phyloP scores from a whole-genome alignment of 257 asterid species.

The Leonotis leonurus region DNA sequence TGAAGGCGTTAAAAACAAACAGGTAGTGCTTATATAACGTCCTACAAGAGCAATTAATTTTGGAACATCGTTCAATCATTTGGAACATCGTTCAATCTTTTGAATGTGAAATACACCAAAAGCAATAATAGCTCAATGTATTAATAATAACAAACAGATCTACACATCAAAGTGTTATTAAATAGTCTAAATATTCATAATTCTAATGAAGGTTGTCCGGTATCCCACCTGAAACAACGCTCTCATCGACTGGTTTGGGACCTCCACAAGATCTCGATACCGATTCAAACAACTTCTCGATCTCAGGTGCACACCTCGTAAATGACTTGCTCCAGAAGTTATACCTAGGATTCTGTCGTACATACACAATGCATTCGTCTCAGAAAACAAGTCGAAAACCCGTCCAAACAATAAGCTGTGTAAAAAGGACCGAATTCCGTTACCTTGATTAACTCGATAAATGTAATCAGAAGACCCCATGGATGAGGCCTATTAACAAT shows the following conservation, averaged over 20 bases:
- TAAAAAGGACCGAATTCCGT: neutral
- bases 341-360: constrained; percentile 75
- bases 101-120: too few relatives aligned
- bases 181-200: too few relatives aligned
- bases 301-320: constrained; percentile 93
- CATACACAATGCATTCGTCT: neutral
- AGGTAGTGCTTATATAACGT: too few relatives aligned
- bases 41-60: too few relatives aligned
- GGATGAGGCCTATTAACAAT: constrained; percentile 93
- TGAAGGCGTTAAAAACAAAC: too few relatives aligned
- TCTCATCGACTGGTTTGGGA: constrained; percentile 75
- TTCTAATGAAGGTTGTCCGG: constrained; percentile 56
- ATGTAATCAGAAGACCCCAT: constrained; percentile 91
- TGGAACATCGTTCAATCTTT: too few relatives aligned
- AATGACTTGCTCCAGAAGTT: constrained; percentile 89
- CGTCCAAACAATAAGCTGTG: neutral
- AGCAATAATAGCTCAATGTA: too few relatives aligned
- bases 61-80: too few relatives aligned
- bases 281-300: constrained; percentile 83
- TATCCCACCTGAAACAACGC: constrained; percentile 60
- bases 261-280: constrained; percentile 95
- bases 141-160: too few relatives aligned
- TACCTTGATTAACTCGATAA: constrained; percentile 89
- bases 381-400: neutral
- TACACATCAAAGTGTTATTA: too few relatives aligned